Conservation (phyloP, 1,139 yeast species). For the Scheffersomyces segobiensis region DNA sequence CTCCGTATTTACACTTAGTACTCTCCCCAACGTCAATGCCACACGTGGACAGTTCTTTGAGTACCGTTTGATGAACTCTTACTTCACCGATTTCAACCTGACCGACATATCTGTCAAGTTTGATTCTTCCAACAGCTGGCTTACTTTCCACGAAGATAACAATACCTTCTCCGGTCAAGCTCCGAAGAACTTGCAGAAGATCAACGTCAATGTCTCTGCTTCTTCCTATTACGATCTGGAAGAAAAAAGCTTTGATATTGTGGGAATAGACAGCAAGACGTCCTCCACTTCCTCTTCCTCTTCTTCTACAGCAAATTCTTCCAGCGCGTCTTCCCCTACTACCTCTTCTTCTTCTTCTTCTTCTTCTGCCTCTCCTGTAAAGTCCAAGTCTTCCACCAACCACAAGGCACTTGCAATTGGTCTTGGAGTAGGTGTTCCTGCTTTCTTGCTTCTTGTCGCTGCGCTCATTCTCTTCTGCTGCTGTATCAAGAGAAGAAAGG, state of each 20-base stretch:
- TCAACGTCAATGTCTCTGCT: conserved; percentile 57
- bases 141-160: conserved; percentile 58
- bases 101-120: conserved; percentile 52
- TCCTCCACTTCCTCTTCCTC: conserved; percentile 14
- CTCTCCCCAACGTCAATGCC: conserved; percentile 62
- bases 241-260: conserved; percentile 49
- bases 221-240: conserved; percentile 33
- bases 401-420: conserved; percentile 71
- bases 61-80: conserved; percentile 51
- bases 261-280: conserved; percentile 47
- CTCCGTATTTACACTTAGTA: conserved; percentile 53
- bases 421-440: conserved; percentile 83
- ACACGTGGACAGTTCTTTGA: conserved; percentile 61
- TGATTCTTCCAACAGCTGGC: conserved; percentile 56
- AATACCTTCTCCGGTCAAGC: conserved; percentile 68
- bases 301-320: conserved; percentile 14
- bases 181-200: conserved; percentile 56
- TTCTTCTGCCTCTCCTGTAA: conserved; percentile 21
- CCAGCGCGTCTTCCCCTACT: conserved; percentile 23
- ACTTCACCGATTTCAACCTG: conserved; percentile 52
- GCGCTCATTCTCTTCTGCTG: conserved; percentile 57
- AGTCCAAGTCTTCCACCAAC: conserved; percentile 12
- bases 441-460: conserved; percentile 48
- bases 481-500: conserved; percentile 49
- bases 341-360: conserved; percentile 26